phyloP scores from a whole-genome alignment of 805 yeast genomes.

The Yarrowia bubula region DNA sequence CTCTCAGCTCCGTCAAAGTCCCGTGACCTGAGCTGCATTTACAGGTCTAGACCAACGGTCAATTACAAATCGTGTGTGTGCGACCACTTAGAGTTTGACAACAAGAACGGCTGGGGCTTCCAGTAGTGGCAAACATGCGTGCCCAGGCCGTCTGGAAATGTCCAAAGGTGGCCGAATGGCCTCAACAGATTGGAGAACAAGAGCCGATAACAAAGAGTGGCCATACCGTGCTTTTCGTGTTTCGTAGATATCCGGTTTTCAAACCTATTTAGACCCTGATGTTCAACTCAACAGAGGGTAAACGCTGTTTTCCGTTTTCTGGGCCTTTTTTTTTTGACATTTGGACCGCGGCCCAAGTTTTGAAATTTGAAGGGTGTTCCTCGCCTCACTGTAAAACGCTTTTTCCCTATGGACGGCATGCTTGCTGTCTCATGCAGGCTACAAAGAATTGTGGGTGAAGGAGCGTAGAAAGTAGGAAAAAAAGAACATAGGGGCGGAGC shows the following conservation, averaged over 20 bases:
- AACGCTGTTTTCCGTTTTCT: conserved; percentile 10
- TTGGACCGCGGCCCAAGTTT: conserved; percentile 10
- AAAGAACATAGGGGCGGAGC: neutral
- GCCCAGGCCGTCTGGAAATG: neutral
- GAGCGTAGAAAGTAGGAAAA: too few relatives aligned
- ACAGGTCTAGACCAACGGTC: conserved; percentile 17
- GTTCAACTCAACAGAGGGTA: neutral
- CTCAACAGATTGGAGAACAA: neutral
- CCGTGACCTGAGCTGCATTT: conserved; percentile 2
- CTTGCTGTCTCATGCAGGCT: conserved; percentile 1
- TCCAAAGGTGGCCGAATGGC: neutral
- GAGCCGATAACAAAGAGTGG: neutral
- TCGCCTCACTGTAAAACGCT: neutral
- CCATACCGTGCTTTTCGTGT: neutral
- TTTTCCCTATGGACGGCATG: neutral
- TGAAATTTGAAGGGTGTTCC: neutral
- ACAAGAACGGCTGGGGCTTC: conserved; percentile 23
- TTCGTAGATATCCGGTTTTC: too few relatives aligned
- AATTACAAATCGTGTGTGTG: conserved; percentile 6
- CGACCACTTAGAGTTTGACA: neutral
- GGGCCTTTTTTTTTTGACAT: neutral
- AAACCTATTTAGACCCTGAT: neutral
- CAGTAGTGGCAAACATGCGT: conserved; percentile 14
- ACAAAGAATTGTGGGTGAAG: neutral
- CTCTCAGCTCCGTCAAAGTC: neutral